Percentiles rank a stretch among this genome's conserved stretches.
These are phyloP conservation scores for Pulveroboletus frians DNA, from an alignment of 768 basidiomycete genomes.

Conservation along the genomic window DNA sequence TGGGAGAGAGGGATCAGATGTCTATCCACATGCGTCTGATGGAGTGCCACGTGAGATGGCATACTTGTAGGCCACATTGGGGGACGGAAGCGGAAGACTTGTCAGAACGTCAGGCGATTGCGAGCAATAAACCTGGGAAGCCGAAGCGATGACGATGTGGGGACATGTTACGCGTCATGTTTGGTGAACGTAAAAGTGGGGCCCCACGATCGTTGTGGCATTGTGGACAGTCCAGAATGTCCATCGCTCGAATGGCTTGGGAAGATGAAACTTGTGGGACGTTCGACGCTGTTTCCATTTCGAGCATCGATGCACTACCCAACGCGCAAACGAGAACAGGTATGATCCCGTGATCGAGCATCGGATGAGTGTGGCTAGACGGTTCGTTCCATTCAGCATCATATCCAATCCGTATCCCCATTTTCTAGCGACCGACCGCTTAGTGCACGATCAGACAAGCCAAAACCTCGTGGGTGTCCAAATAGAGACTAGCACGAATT, in stretches of 20 bases:
- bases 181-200: not conserved
- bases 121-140: not conserved
- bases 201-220: not conserved
- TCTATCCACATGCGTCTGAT: not conserved
- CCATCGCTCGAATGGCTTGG: not conserved
- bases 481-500: conserved; percentile 1
- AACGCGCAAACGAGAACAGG: not conserved
- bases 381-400: not conserved
- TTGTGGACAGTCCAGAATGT: not conserved
- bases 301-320: no score
- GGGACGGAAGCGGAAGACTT: not conserved
- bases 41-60: not conserved
- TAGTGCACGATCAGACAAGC: not conserved
- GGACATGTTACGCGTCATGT: not conserved
- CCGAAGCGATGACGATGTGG: not conserved
- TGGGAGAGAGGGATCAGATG: not conserved
- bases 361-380: no score
- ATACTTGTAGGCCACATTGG: no score
- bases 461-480: not conserved
- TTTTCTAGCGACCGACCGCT: not conserved
- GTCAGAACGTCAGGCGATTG: not conserved
- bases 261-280: not conserved
- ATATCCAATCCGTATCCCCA: not conserved
- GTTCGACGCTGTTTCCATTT: not conserved
- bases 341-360: no score